phyloP scores from a whole-genome alignment of 345 rosid genomes.

The Aquilaria yunnanensis region DNA sequence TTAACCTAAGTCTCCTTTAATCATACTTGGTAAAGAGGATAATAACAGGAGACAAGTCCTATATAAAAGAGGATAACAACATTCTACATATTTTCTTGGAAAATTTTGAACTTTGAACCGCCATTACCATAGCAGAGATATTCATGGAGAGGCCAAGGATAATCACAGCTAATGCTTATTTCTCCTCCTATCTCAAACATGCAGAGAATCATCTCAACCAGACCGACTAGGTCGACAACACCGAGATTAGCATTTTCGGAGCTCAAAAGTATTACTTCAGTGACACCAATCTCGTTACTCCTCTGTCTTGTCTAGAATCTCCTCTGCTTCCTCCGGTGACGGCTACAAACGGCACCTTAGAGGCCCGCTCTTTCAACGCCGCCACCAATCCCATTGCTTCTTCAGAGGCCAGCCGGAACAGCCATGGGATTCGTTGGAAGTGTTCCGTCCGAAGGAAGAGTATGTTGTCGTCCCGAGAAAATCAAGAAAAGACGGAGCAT shows the following conservation, averaged over 20 bases:
- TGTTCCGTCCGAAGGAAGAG: constrained; percentile 32
- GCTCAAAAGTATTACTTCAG: constrained; percentile 58
- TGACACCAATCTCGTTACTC: constrained; percentile 22
- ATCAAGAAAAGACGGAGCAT: background rate
- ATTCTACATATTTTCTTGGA: too few species aligned
- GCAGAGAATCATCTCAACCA: too few species aligned
- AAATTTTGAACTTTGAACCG: too few species aligned
- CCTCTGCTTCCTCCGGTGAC: constrained; percentile 46
- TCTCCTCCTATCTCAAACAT: background rate
- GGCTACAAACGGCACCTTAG: constrained; percentile 36
- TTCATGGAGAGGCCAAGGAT: constrained; percentile 3
- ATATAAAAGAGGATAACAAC: too few species aligned
- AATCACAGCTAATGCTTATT: background rate
- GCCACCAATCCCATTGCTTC: constrained; percentile 49
- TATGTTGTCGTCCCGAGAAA: constrained; percentile 6
- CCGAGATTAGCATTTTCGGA: constrained; percentile 66
- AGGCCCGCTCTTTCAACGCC: constrained; percentile 38
- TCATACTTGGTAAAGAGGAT: too few species aligned
- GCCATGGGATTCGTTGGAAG: constrained; percentile 57
- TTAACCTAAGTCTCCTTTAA: too few species aligned
- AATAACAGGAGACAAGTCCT: too few species aligned
- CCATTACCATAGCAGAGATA: background rate
- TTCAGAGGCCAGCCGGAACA: constrained; percentile 91
- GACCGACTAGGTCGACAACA: constrained; percentile 27
- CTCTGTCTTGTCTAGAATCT: constrained; percentile 33